Evolutionary conservation across 2,329 filamentous ascomycete species (phyloP).

Genomic region (Penicillium digitatum): DNA sequence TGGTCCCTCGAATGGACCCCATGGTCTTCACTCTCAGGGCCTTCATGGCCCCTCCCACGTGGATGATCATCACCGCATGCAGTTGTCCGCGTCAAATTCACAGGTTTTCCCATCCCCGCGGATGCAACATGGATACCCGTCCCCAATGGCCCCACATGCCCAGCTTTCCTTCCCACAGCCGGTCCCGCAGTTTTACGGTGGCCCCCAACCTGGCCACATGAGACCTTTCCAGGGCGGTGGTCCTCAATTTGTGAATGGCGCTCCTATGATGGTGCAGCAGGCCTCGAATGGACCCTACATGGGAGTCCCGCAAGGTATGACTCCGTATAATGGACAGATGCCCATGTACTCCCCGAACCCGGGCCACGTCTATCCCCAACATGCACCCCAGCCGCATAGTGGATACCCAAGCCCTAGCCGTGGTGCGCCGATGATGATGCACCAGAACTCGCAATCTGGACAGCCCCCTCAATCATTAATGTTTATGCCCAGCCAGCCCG

Average conservation of each 20-base stretch:
- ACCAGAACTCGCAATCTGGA: slow-evolving; percentile 89
- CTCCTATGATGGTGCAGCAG: slow-evolving; percentile 79
- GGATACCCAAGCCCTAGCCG: slow-evolving; percentile 87
- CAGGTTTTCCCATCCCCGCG: slow-evolving; percentile 85
- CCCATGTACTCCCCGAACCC: slow-evolving; percentile 75
- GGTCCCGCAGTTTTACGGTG: slow-evolving; percentile 65
- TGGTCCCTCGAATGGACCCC: slow-evolving; percentile 67
- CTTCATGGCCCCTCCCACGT: slow-evolving; percentile 68
- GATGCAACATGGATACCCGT: slow-evolving; percentile 66
- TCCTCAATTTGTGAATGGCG: slow-evolving; percentile 66
- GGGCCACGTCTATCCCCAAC: slow-evolving; percentile 63
- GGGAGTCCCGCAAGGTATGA: slow-evolving; percentile 66
- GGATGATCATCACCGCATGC: slow-evolving; percentile 81
- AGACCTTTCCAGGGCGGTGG: slow-evolving; percentile 69
- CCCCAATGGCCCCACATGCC: slow-evolving; percentile 63
- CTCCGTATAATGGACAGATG: slow-evolving; percentile 67
- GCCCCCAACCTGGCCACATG: slow-evolving; percentile 66
- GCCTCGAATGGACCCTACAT: slow-evolving; percentile 67
- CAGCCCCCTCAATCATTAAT: slow-evolving; percentile 65
- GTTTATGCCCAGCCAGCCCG: slow-evolving; percentile 73
- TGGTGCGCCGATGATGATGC: slow-evolving; percentile 87
- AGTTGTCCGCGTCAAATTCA: slow-evolving; percentile 73
- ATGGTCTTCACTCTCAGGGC: slow-evolving; percentile 65
- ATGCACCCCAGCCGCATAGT: slow-evolving; percentile 54
- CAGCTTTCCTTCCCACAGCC: slow-evolving; percentile 69